These are phyloP conservation scores for Cladosporium velox DNA, from an alignment of 2,329 filamentous ascomycete genomes.

Conservation along the genomic window DNA sequence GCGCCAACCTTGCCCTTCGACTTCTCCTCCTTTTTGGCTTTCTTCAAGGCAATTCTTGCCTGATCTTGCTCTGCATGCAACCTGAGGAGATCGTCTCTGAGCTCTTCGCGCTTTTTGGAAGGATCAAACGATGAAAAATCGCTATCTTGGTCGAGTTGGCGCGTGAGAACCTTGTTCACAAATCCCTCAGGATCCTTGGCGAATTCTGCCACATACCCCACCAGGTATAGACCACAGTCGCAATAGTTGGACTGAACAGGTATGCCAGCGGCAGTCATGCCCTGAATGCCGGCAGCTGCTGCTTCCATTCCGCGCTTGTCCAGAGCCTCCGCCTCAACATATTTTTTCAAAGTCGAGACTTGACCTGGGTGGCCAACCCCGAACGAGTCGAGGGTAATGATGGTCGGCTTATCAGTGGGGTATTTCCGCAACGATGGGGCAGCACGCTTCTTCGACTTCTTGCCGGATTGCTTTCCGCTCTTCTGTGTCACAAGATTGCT, in stretches of 20 bases:
- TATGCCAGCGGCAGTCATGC: constrained; percentile 72
- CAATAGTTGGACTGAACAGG: constrained; percentile 80
- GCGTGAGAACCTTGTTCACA: constrained; percentile 64
- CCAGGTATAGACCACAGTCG: constrained; percentile 85
- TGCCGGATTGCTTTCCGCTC: constrained; percentile 19
- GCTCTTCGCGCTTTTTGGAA: constrained; percentile 61
- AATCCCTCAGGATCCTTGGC: constrained; percentile 73
- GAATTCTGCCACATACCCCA: constrained; percentile 84
- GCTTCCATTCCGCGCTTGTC: constrained; percentile 59
- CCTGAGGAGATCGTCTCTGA: constrained; percentile 66
- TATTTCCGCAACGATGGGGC: constrained; percentile 33
- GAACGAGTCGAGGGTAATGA: constrained; percentile 87
- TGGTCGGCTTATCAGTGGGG: constrained; percentile 56
- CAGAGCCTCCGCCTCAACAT: constrained; percentile 72
- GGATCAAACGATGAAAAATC: constrained; percentile 60
- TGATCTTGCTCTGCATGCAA: constrained; percentile 62
- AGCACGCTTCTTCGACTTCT: constrained; percentile 27
- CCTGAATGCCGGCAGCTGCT: constrained; percentile 50
- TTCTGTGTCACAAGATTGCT: constrained; percentile 18
- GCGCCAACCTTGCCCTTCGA: constrained; percentile 2
- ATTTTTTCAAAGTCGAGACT: constrained; percentile 70
- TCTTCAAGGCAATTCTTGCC: constrained; percentile 42
- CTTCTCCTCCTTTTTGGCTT: constrained; percentile 28
- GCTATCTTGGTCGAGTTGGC: constrained; percentile 58
- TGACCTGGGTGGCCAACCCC: constrained; percentile 65